phyloP scores from a whole-genome alignment of 2,329 filamentous ascomycete genomes.

The Fusarium sp. region DNA sequence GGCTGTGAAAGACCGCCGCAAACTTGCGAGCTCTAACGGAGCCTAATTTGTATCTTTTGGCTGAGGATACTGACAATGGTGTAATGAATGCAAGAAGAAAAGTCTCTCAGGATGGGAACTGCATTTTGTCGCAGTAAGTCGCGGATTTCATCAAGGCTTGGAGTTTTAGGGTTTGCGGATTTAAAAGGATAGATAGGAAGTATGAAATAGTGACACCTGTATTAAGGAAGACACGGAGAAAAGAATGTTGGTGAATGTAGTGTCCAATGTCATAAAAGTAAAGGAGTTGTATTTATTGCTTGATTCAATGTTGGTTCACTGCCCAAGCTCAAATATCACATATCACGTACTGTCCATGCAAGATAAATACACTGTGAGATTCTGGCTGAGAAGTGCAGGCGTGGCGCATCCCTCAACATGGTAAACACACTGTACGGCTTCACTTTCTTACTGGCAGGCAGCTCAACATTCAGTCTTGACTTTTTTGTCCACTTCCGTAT shows the following conservation, averaged over 20 bases:
- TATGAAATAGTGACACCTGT: slow-evolving; percentile 15
- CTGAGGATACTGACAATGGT: neutral
- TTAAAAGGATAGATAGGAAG: slow-evolving; percentile 43
- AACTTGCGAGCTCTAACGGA: slow-evolving; percentile 43
- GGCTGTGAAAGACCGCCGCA: slow-evolving; percentile 74
- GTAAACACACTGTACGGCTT: slow-evolving; percentile 38
- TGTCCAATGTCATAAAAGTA: neutral
- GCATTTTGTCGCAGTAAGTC: slow-evolving; percentile 27
- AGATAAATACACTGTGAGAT: slow-evolving; percentile 32
- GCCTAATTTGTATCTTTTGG: slow-evolving; percentile 16
- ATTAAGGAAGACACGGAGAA: neutral
- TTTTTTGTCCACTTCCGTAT: slow-evolving; percentile 17
- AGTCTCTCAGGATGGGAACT: slow-evolving; percentile 12
- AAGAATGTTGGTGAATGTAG: slow-evolving; percentile 3
- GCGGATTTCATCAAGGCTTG: slow-evolving; percentile 36
- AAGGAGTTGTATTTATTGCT: too few species aligned
- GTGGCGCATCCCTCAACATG: neutral
- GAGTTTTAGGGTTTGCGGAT: slow-evolving; percentile 42
- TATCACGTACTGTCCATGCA: slow-evolving; percentile 35
- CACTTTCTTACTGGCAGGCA: slow-evolving; percentile 42
- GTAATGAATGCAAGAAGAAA: slow-evolving; percentile 11
- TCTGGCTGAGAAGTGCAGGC: neutral
- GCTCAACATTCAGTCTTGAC: slow-evolving; percentile 13
- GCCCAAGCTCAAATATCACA: slow-evolving; percentile 26
- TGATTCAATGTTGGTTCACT: slow-evolving; percentile 12